Conservation (phyloP, 2,329 filamentous ascomycete genomes). For the Epichloe amarillans region DNA sequence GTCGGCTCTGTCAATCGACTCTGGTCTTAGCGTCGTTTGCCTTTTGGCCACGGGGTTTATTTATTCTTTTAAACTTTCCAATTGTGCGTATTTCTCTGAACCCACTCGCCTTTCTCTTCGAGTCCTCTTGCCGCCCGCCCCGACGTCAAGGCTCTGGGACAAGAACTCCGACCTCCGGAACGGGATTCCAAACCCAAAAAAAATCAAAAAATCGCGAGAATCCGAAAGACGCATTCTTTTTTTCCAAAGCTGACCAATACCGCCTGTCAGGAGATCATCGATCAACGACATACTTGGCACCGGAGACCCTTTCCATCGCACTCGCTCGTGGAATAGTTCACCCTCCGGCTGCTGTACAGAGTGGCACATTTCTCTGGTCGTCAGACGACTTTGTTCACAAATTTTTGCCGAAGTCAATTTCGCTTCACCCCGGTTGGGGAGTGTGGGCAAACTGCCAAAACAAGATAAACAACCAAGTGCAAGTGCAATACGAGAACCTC, state of each 20-base stretch:
- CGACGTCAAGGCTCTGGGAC: not conserved
- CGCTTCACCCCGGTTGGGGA: slow-evolving; percentile 10
- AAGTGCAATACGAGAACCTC: slow-evolving; percentile 3
- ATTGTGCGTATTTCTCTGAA: not conserved
- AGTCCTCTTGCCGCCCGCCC: not conserved
- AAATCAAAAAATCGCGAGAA: not conserved
- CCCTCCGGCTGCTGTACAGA: not conserved
- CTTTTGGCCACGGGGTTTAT: not conserved
- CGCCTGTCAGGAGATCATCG: not conserved
- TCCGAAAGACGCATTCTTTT: not conserved
- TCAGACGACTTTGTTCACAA: not conserved
- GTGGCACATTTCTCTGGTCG: not conserved
- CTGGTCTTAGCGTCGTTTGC: not conserved
- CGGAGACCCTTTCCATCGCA: not conserved
- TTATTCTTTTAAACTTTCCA: not conserved
- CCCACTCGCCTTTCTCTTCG: not conserved
- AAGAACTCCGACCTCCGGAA: not conserved
- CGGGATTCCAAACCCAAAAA: not conserved
- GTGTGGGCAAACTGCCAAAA: slow-evolving; percentile 6
- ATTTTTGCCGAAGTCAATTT: slow-evolving; percentile 1
- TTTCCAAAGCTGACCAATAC: not conserved
- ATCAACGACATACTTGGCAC: not conserved
- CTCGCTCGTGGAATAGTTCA: not conserved
- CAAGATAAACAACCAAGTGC: not conserved
- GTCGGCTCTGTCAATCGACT: not conserved